Evolutionary conservation across 257 asterid species (phyloP), one percentile per base, ranked within the genome.

Genomic region (Lantana camara): DNA sequence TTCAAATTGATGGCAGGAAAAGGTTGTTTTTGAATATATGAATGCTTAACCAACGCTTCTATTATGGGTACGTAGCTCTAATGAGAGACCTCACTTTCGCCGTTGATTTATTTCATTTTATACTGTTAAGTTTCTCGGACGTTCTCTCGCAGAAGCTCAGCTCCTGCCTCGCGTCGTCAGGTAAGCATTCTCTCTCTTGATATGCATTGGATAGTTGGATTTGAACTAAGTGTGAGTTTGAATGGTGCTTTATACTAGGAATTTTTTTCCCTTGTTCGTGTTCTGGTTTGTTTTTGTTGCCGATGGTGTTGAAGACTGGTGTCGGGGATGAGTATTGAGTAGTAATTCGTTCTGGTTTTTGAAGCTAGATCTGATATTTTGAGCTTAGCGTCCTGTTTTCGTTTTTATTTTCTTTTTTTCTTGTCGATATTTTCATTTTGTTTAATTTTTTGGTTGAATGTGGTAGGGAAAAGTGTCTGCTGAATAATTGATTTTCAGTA

Each of bases 341-440:
- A 51, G 57, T 51, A 23, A 45, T 30, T 48, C 38, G 9, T 21
- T 10, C 57, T 22, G 19, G 22, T 50, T 21, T 7, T 48, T 8
- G 45, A 47, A 34, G 44, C 57, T 61, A 73, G 85, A 83, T 83
- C 83, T 69, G 82, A 82, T 60, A 21, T 65, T 68, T 27, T 6
- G 47, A 32, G 70, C 20, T 61, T 37, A 27, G 29, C 46, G 66
- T 52, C 14, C 8, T 57, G 27, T n/a, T 37, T 23, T 15, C 20
- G 41, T 16, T 52, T 24, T 52, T 32, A 34, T 51, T 4, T 24
- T n/a, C n/a, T n/a, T n/a, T n/a, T n/a, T n/a, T n/a, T n/a, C n/a
- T n/a, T n/a, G n/a, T n/a, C n/a, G n/a, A n/a, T n/a, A n/a, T n/a
- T n/a, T n/a, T n/a, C n/a, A n/a, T 4, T 11, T 9, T 21, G 22